phyloP scores from a whole-genome alignment of 106 monocot genomes.

The Dactylorhiza incarnata region DNA sequence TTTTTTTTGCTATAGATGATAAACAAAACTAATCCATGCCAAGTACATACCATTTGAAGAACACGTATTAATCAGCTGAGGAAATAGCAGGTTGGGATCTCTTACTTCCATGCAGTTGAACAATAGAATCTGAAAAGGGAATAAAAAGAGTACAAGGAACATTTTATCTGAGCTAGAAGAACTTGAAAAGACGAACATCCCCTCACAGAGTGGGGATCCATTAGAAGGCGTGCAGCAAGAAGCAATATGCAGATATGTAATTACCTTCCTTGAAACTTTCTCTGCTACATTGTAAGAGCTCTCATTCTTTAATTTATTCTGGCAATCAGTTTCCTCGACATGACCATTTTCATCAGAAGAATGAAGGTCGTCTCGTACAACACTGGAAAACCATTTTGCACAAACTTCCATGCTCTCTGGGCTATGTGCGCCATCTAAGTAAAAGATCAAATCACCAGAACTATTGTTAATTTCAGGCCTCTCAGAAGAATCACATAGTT shows the following conservation, averaged over 20 bases:
- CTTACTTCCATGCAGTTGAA: conserved; percentile 96
- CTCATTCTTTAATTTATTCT: neutral
- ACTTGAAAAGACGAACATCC: neutral
- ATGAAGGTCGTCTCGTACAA: conserved; percentile 11
- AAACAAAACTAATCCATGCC: neutral
- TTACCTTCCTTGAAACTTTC: conserved; percentile 40
- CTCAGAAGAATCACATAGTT: conserved; percentile 9
- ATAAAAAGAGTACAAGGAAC: conserved; percentile 1
- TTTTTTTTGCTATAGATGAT: neutral
- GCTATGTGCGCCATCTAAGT: conserved; percentile 90
- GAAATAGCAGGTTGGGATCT: conserved; percentile 71
- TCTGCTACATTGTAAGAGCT: conserved; percentile 14
- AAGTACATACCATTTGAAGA: conserved; percentile 45
- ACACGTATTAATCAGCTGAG: conserved; percentile 49
- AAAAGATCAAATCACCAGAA: conserved; percentile 56
- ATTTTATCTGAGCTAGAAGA: neutral
- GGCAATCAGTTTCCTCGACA: neutral
- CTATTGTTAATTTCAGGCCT: conserved; percentile 13
- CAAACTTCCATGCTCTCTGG: conserved; percentile 90
- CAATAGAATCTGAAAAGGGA: conserved; percentile 57
- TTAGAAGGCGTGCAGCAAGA: neutral
- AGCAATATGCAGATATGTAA: neutral
- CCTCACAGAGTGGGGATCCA: neutral
- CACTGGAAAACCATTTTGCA: conserved; percentile 76
- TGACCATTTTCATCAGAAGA: conserved; percentile 5